Evolutionary conservation across 345 rosid genomes (phyloP).

Genomic region (Heritiera littoralis): DNA sequence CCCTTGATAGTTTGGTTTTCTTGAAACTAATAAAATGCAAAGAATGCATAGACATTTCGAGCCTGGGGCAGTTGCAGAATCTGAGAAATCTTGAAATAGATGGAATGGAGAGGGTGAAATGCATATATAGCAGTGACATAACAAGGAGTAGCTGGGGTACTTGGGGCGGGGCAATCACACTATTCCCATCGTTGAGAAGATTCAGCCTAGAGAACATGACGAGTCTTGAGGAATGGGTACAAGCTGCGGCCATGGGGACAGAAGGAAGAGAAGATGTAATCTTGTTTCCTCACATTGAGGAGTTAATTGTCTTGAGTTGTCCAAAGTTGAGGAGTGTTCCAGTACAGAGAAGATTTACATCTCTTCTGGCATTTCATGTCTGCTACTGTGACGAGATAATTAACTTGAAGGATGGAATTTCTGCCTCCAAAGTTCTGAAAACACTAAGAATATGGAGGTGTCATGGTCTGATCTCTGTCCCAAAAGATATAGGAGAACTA

Average conservation of each 20-base stretch:
- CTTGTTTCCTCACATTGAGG: not conserved
- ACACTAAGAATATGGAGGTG: not conserved
- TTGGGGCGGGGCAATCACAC: not conserved
- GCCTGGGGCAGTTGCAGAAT: slow-evolving; percentile 17
- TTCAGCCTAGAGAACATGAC: not conserved
- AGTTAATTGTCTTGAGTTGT: not conserved
- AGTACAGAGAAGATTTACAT: not conserved
- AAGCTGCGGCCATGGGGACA: not conserved
- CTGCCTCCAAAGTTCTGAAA: not conserved
- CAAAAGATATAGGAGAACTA: not conserved
- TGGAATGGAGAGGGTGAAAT: not conserved
- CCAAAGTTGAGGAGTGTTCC: slow-evolving; percentile 14
- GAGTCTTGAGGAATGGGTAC: not conserved
- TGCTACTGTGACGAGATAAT: not conserved
- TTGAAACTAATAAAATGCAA: no score
- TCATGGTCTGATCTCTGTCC: not conserved
- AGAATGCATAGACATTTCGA: not conserved
- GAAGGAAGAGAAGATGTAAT: not conserved
- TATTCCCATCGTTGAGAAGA: not conserved
- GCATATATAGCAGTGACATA: not conserved
- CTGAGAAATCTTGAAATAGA: slow-evolving; percentile 2
- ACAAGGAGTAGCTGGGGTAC: not conserved
- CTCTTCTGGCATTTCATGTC: not conserved
- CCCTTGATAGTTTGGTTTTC: not conserved
- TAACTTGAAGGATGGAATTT: not conserved